These are phyloP conservation scores for Trichoderma semiorbis DNA, from an alignment of 2,329 filamentous ascomycete genomes.

Conservation along the genomic window DNA sequence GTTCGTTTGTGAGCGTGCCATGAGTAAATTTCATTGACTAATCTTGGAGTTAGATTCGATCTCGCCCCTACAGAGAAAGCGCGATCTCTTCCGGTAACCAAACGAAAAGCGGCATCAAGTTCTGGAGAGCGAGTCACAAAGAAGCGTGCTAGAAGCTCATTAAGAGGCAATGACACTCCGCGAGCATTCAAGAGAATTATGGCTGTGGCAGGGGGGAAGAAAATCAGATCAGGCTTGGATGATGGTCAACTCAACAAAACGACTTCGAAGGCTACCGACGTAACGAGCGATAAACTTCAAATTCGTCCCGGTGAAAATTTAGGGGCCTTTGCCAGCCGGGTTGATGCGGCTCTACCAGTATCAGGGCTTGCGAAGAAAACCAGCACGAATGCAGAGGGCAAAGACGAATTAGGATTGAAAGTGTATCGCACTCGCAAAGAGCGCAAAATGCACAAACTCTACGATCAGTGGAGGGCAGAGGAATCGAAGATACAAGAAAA, in stretches of 20 bases:
- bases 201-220: slow-evolving; percentile 64
- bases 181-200: slow-evolving; percentile 84
- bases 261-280: slow-evolving; percentile 23
- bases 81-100: slow-evolving; percentile 45
- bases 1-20: slow-evolving; percentile 34
- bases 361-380: slow-evolving; percentile 64
- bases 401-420: slow-evolving; percentile 63
- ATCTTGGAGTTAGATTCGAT: slow-evolving; percentile 41
- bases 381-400: slow-evolving; percentile 49
- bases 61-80: slow-evolving; percentile 49
- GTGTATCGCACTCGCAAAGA: slow-evolving; percentile 77
- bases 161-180: slow-evolving; percentile 71
- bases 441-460: slow-evolving; percentile 74
- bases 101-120: slow-evolving; percentile 18
- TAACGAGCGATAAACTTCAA: slow-evolving; percentile 48
- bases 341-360: slow-evolving; percentile 80
- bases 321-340: slow-evolving; percentile 75
- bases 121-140: slow-evolving; percentile 41
- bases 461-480: slow-evolving; percentile 71
- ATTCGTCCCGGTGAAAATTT: slow-evolving; percentile 83
- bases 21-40: neutral
- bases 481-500: slow-evolving; percentile 61
- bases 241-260: slow-evolving; percentile 50
- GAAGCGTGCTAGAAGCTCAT: slow-evolving; percentile 44
- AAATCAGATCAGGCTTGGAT: slow-evolving; percentile 62